Evolutionary conservation across 78 protist species (phyloP), one percentile per base, ranked within the genome.

Genomic region (Isochrysis galbana): DNA sequence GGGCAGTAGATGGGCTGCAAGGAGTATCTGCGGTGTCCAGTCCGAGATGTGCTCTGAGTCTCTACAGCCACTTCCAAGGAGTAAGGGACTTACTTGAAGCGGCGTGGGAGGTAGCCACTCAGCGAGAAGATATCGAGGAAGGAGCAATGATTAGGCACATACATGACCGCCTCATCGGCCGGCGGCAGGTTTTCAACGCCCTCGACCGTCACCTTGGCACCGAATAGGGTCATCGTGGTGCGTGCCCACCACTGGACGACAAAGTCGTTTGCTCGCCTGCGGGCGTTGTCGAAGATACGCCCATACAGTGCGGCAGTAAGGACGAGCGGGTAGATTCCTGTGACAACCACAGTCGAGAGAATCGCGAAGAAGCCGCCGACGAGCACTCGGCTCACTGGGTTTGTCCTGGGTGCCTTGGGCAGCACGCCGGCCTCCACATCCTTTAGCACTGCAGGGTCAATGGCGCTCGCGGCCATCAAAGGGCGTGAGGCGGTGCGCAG

Each of bases 81-180:
- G n/a, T n/a, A n/a, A n/a, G n/a, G n/a, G n/a, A n/a, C n/a, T n/a
- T 19, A 69, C 86, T 78, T 78, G 86, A 78, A 21, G 11, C 42
- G 48, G 34, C 86, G 86, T 1, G 86, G 86, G n/a, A 78, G n/a
- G 11, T 0, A 39, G 0, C 48, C 86, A 21, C 51, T 41, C 51
- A 78, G 86, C 17, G 86, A 29, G 32, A 78, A 78, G 29, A 78
- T 78, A 46, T 78, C 86, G 32, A 78, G 47, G 86, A 78, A 78
- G 48, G 86, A 78, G 48, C 86, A 78, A n/a, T 78, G 86, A n/a
- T 78, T 78, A 7, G 86, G 86, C n/a, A 29, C 46, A n/a, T 36
- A 41, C 48, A 78, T 1, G 38, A 39, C 86, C 10, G 86, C 42
- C 47, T 78, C 34, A 25, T 14, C 48, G 32, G 11, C 36, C 5